Percentiles rank a stretch among this genome's conserved stretches.
phyloP scores from a whole-genome alignment of 108 stramenopile species.

The Nannochloropsis gaditana region DNA sequence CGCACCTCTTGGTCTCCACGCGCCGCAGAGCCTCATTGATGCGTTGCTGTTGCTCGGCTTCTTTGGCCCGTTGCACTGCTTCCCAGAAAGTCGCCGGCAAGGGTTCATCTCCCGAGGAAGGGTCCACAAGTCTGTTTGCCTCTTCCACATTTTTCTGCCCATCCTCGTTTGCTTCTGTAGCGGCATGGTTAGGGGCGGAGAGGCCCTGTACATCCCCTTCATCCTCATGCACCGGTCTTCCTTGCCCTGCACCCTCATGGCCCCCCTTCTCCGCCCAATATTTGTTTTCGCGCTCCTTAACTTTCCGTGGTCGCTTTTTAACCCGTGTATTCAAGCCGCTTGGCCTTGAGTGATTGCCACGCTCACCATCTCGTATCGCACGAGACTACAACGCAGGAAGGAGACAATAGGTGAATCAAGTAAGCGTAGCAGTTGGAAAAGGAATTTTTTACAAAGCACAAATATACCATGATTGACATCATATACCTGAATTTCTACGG shows the following conservation, averaged over 20 bases:
- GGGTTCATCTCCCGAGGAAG: background rate
- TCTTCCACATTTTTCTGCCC: background rate
- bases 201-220: background rate
- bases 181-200: background rate
- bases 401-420: too few species aligned
- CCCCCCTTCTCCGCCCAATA: slow-evolving; percentile 4
- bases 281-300: background rate
- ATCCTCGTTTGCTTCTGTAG: background rate
- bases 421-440: too few species aligned
- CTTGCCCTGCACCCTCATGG: background rate
- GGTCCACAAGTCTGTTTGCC: background rate
- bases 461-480: too few species aligned
- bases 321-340: background rate
- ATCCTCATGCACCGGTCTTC: slow-evolving; percentile 1
- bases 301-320: background rate
- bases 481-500: too few species aligned
- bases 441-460: too few species aligned
- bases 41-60: background rate
- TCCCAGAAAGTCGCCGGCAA: background rate
- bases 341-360: too few species aligned
- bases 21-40: background rate
- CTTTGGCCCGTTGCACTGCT: background rate
- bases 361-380: too few species aligned
- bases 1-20: background rate
- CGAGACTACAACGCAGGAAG: too few species aligned